These are phyloP conservation scores for Plantago lanceolata DNA, from an alignment of 305 asterid genomes.

Conservation along the genomic window DNA sequence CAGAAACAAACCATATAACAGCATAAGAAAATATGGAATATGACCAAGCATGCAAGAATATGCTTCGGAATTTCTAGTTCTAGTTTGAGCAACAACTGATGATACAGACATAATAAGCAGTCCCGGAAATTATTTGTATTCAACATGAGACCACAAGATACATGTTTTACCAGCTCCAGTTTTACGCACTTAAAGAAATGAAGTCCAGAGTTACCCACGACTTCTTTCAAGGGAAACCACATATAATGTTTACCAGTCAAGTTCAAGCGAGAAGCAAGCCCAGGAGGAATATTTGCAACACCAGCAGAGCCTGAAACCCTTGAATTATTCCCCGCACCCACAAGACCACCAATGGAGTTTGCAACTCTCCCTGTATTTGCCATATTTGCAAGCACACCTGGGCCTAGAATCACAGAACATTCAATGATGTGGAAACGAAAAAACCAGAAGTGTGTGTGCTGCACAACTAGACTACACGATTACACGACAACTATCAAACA, in stretches of 20 bases:
- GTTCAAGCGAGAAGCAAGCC: conserved; percentile 75
- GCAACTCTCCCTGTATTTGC: conserved; percentile 67
- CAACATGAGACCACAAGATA: background rate
- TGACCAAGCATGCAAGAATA: background rate
- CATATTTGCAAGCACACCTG: conserved; percentile 60
- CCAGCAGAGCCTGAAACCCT: conserved; percentile 66
- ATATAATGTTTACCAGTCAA: conserved; percentile 49
- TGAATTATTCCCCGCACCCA: conserved; percentile 57
- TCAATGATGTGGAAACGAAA: conserved; percentile 32
- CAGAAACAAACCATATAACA: background rate
- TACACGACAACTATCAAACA: conserved; percentile 19
- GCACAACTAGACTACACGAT: conserved; percentile 23
- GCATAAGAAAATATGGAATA: background rate
- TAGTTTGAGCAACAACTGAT: background rate
- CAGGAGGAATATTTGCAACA: conserved; percentile 65
- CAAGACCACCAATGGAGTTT: conserved; percentile 64
- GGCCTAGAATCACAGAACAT: conserved; percentile 42
- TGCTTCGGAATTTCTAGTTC: background rate
- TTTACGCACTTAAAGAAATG: background rate
- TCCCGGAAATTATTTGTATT: background rate
- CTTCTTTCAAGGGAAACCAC: conserved; percentile 6
- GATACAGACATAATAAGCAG: background rate
- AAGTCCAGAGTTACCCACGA: conserved; percentile 2
- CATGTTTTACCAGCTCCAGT: background rate
- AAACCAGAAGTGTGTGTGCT: conserved; percentile 15